These are phyloP conservation scores for Leishmania martiniquensis DNA, from an alignment of 208 protist species.

Conservation along the genomic window DNA sequence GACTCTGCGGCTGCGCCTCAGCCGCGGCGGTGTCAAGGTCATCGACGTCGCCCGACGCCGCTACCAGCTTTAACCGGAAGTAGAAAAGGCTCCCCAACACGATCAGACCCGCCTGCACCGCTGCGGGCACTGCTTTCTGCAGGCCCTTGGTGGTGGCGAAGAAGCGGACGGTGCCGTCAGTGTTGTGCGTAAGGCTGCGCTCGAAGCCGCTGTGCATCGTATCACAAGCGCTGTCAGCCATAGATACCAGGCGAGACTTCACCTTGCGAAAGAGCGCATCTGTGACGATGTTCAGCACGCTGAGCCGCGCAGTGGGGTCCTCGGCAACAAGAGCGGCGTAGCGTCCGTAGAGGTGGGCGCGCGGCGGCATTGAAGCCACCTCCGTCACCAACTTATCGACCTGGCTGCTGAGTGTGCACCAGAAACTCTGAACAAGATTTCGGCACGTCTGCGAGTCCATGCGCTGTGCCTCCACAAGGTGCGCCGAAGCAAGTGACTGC, in stretches of 20 bases:
- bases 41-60: background rate
- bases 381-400: constrained; percentile 46
- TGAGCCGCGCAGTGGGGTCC: constrained; percentile 54
- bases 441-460: constrained; percentile 65
- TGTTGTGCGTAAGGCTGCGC: constrained; percentile 64
- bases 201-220: constrained; percentile 84
- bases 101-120: constrained; percentile 68
- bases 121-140: constrained; percentile 54
- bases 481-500: constrained; percentile 1
- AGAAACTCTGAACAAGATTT: constrained; percentile 61
- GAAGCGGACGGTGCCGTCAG: constrained; percentile 73
- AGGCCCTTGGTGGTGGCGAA: constrained; percentile 73
- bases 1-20: constrained; percentile 9
- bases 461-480: constrained; percentile 15
- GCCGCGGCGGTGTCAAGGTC: background rate
- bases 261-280: constrained; percentile 66
- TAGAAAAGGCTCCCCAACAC: constrained; percentile 75
- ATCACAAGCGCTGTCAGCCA: constrained; percentile 76
- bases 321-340: constrained; percentile 56
- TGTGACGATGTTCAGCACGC: constrained; percentile 57
- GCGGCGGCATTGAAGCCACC: constrained; percentile 33
- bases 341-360: constrained; percentile 48
- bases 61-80: constrained; percentile 66
- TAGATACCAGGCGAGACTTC: constrained; percentile 57
- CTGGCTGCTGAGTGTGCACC: constrained; percentile 45